Conservation (phyloP, 2,329 filamentous ascomycete species). For the Geosmithia morbida region DNA sequence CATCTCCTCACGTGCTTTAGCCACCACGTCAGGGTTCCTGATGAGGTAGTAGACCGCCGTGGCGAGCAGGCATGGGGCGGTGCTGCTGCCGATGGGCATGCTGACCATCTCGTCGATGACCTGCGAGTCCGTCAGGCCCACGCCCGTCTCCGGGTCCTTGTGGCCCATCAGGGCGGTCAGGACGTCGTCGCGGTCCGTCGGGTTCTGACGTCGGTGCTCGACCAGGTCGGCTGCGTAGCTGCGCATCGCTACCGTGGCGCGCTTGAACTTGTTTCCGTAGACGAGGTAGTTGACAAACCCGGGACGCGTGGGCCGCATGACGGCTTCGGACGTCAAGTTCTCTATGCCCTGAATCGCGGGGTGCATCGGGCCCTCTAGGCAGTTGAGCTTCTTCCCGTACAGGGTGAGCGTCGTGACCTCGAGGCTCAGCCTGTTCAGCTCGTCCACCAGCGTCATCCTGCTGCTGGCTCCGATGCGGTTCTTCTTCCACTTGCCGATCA, state of each 20-base stretch:
- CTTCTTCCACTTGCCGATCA: conserved; percentile 33
- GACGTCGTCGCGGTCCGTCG: conserved; percentile 40
- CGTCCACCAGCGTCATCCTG: conserved; percentile 27
- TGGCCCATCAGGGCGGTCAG: conserved; percentile 44
- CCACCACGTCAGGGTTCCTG: conserved; percentile 32
- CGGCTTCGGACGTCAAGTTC: conserved; percentile 36
- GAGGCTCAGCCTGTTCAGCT: conserved; percentile 38
- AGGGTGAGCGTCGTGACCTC: conserved; percentile 34
- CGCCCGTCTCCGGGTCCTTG: conserved; percentile 46
- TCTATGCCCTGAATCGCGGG: conserved; percentile 39
- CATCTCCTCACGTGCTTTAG: conserved; percentile 35
- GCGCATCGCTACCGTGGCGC: conserved; percentile 37
- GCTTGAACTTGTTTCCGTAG: conserved; percentile 36
- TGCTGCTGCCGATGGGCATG: conserved; percentile 46
- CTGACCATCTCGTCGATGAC: conserved; percentile 55
- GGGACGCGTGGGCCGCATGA: conserved; percentile 37
- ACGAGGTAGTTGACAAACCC: conserved; percentile 36
- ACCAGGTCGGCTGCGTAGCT: conserved; percentile 42
- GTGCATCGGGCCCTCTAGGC: conserved; percentile 28
- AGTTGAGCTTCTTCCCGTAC: conserved; percentile 33
- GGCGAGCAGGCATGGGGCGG: conserved; percentile 28
- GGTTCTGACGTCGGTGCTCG: conserved; percentile 35
- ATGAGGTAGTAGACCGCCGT: conserved; percentile 34
- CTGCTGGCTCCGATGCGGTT: conserved; percentile 16
- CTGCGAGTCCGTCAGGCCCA: conserved; percentile 39